Evolutionary conservation across 805 yeast species (phyloP).

Genomic region (Candida jianshihensis): DNA sequence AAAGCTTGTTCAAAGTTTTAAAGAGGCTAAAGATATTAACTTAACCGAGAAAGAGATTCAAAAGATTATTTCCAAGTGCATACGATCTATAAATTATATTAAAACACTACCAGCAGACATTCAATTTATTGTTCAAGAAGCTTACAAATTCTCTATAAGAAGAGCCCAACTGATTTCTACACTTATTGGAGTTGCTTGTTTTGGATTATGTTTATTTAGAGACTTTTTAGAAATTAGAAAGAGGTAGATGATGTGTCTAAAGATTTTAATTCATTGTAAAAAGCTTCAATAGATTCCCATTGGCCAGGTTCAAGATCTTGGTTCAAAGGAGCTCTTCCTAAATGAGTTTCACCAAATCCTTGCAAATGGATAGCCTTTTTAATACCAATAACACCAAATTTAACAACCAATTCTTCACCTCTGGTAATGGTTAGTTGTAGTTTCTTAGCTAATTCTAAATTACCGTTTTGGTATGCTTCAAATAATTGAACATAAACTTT

Average conservation of each 20-base stretch:
- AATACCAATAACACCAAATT: conserved; percentile 40
- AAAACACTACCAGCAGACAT: conserved; percentile 8
- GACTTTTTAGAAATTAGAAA: neutral
- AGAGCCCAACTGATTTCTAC: conserved; percentile 9
- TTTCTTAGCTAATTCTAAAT: conserved; percentile 32
- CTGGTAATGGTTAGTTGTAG: conserved; percentile 37
- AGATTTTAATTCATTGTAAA: conserved; percentile 8
- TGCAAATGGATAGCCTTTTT: conserved; percentile 34
- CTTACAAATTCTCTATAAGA: conserved; percentile 12
- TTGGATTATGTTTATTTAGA: conserved; percentile 7
- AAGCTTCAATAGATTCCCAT: conserved; percentile 22
- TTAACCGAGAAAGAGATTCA: conserved; percentile 5
- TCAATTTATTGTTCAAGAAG: conserved; percentile 3
- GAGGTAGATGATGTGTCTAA: conserved; percentile 7
- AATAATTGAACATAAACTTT: conserved; percentile 37
- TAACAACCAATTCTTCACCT: conserved; percentile 32
- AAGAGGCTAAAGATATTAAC: conserved; percentile 1
- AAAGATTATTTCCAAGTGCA: conserved; percentile 7
- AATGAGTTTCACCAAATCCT: conserved; percentile 37
- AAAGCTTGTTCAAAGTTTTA: conserved; percentile 9
- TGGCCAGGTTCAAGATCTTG: conserved; percentile 26
- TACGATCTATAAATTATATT: conserved; percentile 13
- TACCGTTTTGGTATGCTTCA: conserved; percentile 32
- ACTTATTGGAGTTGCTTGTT: conserved; percentile 4
- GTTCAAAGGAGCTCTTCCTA: conserved; percentile 42